Base-by-base conservation (phyloP, 331 rosid species). In the Phaseolus coccineus region DNA sequence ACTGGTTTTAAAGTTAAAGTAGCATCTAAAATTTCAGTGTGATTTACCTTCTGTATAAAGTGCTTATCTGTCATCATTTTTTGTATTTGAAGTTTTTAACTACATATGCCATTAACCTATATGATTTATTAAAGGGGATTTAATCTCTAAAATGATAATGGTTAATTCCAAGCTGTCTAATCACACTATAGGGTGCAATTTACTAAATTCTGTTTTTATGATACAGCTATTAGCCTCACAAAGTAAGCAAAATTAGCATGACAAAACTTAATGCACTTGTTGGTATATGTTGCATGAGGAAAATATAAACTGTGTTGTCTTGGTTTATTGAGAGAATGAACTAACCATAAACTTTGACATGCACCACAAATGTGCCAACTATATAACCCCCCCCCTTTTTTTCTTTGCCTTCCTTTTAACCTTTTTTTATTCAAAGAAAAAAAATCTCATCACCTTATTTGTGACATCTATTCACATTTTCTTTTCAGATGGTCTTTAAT, bases 401-500 rank as follows among this genome's bases (percentile, higher is more conserved):
- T 8, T 14, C 57, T 27, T 6, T 62, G 15, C 22, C 12, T 62
- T 55, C 27, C 22, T 40, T 16, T 55, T 40, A 40, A 40, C 31
- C 4, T 0, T 24, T 27, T 63, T 76, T 39, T 51, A n/a, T 22
- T 13, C 3, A 24, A 37, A 71, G 44, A 40, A 58, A 8, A 70
- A 22, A 62, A 52, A 16, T 9, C 5, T 25, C 57, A 15, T 76
- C 77, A 16, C 63, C 61, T 39, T 48, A 35, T 28, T 31, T 69
- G 61, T 65, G 6, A 46, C 13, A 46, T 33, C 73, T 73, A 44
- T n/a, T 77, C 3, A 73, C 57, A 72, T 66, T 13, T 14, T 30
- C 53, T 50, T 48, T 59, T 84, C 82, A 95, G 99, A 85, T 91
- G 98, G 99, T 95, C 99, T 65, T 79, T 83, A 51, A 95, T 93